Evolutionary conservation across 495 filamentous ascomycete genomes (phyloP).

Genomic region (Lophium mytilinum): DNA sequence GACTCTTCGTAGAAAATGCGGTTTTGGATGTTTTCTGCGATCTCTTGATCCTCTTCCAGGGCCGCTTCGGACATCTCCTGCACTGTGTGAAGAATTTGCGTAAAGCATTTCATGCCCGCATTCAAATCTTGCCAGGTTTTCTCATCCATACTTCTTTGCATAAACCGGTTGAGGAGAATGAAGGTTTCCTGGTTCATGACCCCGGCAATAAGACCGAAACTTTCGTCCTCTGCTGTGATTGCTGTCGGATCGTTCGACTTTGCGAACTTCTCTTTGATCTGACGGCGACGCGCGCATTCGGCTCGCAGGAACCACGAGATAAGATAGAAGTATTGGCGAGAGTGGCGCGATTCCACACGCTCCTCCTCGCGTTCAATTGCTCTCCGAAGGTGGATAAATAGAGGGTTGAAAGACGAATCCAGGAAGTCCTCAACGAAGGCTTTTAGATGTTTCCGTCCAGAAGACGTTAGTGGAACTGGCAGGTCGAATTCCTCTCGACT

Average conservation of each 20-base stretch:
- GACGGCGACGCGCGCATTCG: constrained; percentile 64
- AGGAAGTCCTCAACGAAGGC: constrained; percentile 88
- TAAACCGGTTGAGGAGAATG: constrained; percentile 71
- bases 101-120: constrained; percentile 85
- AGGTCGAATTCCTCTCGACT: constrained; percentile 67
- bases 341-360: constrained; percentile 61
- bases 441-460: constrained; percentile 63
- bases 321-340: constrained; percentile 82
- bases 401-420: constrained; percentile 90
- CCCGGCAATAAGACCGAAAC: constrained; percentile 76
- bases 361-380: constrained; percentile 86
- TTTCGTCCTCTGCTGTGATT: constrained; percentile 54
- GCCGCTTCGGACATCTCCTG: constrained; percentile 85
- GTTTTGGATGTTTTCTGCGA: constrained; percentile 94
- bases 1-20: constrained; percentile 97
- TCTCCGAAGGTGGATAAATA: constrained; percentile 77
- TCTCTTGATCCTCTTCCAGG: constrained; percentile 90
- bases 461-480: constrained; percentile 54
- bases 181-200: constrained; percentile 92
- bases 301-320: constrained; percentile 92
- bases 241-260: constrained; percentile 9
- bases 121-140: constrained; percentile 84
- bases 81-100: constrained; percentile 77
- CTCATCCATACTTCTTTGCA: constrained; percentile 68
- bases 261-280: constrained; percentile 35